phyloP scores from a whole-genome alignment of 306 rosid species.

The Datisca glomerata region DNA sequence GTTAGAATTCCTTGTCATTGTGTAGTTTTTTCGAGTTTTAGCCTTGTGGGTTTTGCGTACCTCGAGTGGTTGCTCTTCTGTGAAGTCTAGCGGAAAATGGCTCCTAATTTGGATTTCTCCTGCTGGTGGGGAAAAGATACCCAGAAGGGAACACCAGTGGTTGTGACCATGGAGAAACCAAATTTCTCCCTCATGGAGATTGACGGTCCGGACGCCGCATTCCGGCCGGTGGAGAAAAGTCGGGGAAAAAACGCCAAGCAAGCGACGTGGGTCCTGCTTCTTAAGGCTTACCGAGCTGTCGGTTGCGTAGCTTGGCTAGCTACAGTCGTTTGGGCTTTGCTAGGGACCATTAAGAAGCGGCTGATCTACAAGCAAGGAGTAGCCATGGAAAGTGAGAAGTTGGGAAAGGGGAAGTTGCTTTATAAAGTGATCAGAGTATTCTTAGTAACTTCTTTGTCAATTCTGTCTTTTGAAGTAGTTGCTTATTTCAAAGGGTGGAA shows the following conservation, averaged over 20 bases:
- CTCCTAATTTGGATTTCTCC: conserved; percentile 64
- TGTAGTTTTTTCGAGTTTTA: conserved; percentile 13
- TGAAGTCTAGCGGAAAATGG: conserved; percentile 32
- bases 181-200: conserved; percentile 78
- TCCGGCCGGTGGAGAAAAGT: conserved; percentile 66
- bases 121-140: conserved; percentile 49
- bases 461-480: conserved; percentile 62
- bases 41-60: neutral
- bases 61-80: neutral
- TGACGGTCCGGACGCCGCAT: conserved; percentile 70
- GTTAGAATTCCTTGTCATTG: conserved; percentile 7
- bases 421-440: conserved; percentile 57
- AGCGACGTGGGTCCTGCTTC: conserved; percentile 87
- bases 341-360: conserved; percentile 65
- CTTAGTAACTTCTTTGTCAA: conserved; percentile 47
- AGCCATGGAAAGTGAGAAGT: conserved; percentile 36
- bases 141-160: conserved; percentile 67
- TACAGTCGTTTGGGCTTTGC: conserved; percentile 52
- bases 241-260: conserved; percentile 80
- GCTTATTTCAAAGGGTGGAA: conserved; percentile 83
- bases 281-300: conserved; percentile 67
- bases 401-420: conserved; percentile 48
- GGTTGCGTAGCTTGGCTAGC: conserved; percentile 65
- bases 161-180: conserved; percentile 87
- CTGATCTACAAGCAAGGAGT: conserved; percentile 51